Evolutionary conservation across 2,329 filamentous ascomycete species (phyloP).

Genomic region (Cladobotryum protrusum): DNA sequence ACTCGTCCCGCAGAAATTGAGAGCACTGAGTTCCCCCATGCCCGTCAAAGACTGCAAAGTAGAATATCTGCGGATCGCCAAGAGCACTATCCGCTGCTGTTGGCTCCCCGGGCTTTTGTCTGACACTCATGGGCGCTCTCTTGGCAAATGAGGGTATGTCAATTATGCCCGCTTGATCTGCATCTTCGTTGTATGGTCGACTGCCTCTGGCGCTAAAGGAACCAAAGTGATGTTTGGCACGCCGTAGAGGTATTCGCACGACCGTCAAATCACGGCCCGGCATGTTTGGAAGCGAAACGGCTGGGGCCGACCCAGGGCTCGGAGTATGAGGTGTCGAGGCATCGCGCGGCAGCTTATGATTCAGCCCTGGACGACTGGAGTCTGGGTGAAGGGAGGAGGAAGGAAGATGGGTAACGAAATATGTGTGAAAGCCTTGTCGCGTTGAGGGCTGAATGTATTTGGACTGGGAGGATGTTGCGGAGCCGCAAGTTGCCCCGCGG

Average conservation of each 20-base stretch:
- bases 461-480: neutral
- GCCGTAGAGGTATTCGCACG: slow-evolving; percentile 86
- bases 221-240: slow-evolving; percentile 94
- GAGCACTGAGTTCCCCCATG: slow-evolving; percentile 89
- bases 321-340: slow-evolving; percentile 73
- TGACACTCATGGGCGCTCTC: slow-evolving; percentile 61
- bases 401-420: slow-evolving; percentile 94
- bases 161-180: slow-evolving; percentile 89
- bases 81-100: slow-evolving; percentile 69
- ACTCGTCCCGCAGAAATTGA: slow-evolving; percentile 72
- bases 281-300: slow-evolving; percentile 54
- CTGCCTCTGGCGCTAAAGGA: slow-evolving; percentile 72
- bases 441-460: slow-evolving; percentile 8
- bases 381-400: slow-evolving; percentile 91
- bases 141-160: slow-evolving; percentile 90
- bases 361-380: slow-evolving; percentile 58
- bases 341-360: slow-evolving; percentile 81
- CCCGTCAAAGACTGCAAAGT: slow-evolving; percentile 94
- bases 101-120: slow-evolving; percentile 49
- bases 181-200: slow-evolving; percentile 86
- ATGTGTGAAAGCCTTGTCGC: slow-evolving; percentile 72
- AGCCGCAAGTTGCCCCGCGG: slow-evolving; percentile 6
- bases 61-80: slow-evolving; percentile 94
- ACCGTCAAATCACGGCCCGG: slow-evolving; percentile 75
- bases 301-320: slow-evolving; percentile 47